These are phyloP conservation scores for Discostella pseudostelligera DNA, from an alignment of 108 stramenopile genomes.

Conservation along the genomic window DNA sequence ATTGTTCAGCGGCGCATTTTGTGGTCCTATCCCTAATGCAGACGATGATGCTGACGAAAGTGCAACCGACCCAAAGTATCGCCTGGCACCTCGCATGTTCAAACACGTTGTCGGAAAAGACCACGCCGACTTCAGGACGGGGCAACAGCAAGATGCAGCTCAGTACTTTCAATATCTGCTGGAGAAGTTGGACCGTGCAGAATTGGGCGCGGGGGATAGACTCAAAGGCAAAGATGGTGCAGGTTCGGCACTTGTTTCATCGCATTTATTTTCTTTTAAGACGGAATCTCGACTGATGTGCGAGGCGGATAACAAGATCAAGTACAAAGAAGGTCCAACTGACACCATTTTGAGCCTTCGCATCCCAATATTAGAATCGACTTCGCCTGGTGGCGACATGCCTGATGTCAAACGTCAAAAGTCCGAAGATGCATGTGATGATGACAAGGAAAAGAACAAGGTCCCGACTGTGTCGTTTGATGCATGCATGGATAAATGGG, in stretches of 20 bases:
- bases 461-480: conserved; percentile 78
- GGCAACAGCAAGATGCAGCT: conserved; percentile 98
- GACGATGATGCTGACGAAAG: conserved; percentile 37
- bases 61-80: conserved; percentile 67
- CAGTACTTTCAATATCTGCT: conserved; percentile 94
- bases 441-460: conserved; percentile 63
- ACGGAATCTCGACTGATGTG: conserved; percentile 80
- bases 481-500: conserved; percentile 86
- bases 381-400: conserved; percentile 42
- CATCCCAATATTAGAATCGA: conserved; percentile 89
- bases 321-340: conserved; percentile 67
- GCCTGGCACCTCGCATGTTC: conserved; percentile 95
- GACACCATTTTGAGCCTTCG: conserved; percentile 76
- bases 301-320: conserved; percentile 63
- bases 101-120: conserved; percentile 89
- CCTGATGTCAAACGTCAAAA: conserved; percentile 64
- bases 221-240: conserved; percentile 32
- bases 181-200: conserved; percentile 82
- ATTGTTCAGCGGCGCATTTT: conserved; percentile 76
- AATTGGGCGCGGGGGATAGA: conserved; percentile 45
- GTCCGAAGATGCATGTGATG: conserved; percentile 47
- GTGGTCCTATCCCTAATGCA: conserved; percentile 39
- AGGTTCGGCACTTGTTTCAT: conserved; percentile 39
- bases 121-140: conserved; percentile 94
- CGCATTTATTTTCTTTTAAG: conserved; percentile 80